phyloP scores from a whole-genome alignment of 2,329 filamentous ascomycete species.

The Trichoderma polysporum region DNA sequence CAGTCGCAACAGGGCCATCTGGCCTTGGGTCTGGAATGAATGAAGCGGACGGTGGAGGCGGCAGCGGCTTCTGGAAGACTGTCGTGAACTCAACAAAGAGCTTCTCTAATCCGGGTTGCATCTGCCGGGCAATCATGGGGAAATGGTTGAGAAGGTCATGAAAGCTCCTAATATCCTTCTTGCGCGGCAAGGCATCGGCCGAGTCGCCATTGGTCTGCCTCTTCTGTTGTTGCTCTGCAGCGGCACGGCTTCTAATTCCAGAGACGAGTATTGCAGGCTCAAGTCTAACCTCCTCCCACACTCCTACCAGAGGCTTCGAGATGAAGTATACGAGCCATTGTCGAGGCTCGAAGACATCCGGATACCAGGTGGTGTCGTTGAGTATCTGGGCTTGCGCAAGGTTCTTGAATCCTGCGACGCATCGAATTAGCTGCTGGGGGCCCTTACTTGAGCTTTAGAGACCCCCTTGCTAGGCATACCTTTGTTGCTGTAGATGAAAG shows the following conservation, averaged over 20 bases:
- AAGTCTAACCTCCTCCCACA: slow-evolving; percentile 74
- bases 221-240: slow-evolving; percentile 37
- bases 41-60: slow-evolving; percentile 65
- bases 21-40: slow-evolving; percentile 59
- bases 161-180: slow-evolving; percentile 91
- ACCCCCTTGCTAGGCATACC: slow-evolving; percentile 50
- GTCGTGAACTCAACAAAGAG: slow-evolving; percentile 86
- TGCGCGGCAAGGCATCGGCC: slow-evolving; percentile 51
- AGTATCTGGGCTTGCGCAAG: slow-evolving; percentile 86
- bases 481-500: slow-evolving; percentile 93
- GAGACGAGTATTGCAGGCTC: slow-evolving; percentile 61
- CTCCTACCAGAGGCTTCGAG: slow-evolving; percentile 80
- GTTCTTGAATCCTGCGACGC: slow-evolving; percentile 74
- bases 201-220: slow-evolving; percentile 39
- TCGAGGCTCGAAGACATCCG: slow-evolving; percentile 81
- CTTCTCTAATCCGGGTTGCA: slow-evolving; percentile 87
- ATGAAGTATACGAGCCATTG: slow-evolving; percentile 98
- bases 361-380: slow-evolving; percentile 82
- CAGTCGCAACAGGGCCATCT: slow-evolving; percentile 55
- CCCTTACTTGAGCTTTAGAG: not conserved
- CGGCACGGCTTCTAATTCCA: slow-evolving; percentile 41
- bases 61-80: slow-evolving; percentile 81
- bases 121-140: slow-evolving; percentile 92
- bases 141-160: slow-evolving; percentile 87
- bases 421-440: slow-evolving; percentile 27